Conservation (phyloP, 768 basidiomycete genomes). For the Megacollybia marginata region DNA sequence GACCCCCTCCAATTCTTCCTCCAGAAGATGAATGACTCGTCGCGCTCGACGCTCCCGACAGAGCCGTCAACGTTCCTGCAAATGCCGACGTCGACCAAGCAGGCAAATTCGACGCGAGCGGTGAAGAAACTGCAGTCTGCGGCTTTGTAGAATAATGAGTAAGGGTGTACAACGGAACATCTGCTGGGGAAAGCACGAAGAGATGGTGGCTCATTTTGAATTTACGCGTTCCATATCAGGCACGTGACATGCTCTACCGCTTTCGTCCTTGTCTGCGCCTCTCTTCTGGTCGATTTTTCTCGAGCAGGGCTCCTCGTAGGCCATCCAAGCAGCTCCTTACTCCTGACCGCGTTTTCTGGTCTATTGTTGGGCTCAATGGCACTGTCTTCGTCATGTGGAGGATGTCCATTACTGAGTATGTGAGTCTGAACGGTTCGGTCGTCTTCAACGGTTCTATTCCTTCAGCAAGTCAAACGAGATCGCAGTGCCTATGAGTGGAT, state of each 20-base stretch:
- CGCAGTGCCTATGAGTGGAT: constrained; percentile 37
- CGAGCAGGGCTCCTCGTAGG: too few species aligned
- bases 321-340: too few species aligned
- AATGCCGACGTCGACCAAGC: constrained; percentile 91
- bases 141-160: constrained; percentile 81
- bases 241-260: too few species aligned
- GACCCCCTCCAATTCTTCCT: constrained; percentile 67
- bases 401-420: constrained; percentile 30
- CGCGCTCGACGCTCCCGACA: constrained; percentile 78
- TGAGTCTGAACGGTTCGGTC: constrained; percentile 7
- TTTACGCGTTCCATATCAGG: too few species aligned
- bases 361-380: constrained; percentile 59
- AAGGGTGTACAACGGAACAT: constrained; percentile 78
- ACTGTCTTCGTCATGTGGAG: constrained; percentile 57
- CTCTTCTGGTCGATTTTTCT: too few species aligned
- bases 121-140: constrained; percentile 46
- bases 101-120: constrained; percentile 76
- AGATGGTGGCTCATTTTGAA: constrained; percentile 75
- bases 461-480: constrained; percentile 33
- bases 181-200: constrained; percentile 79
- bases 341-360: constrained; percentile 38
- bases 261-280: too few species aligned
- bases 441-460: background rate
- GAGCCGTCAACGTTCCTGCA: constrained; percentile 79
- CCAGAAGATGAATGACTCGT: constrained; percentile 64